Evolutionary conservation across 371 early-diverging fungal species (phyloP).

Genomic region (Apophysomyces variabilis): DNA sequence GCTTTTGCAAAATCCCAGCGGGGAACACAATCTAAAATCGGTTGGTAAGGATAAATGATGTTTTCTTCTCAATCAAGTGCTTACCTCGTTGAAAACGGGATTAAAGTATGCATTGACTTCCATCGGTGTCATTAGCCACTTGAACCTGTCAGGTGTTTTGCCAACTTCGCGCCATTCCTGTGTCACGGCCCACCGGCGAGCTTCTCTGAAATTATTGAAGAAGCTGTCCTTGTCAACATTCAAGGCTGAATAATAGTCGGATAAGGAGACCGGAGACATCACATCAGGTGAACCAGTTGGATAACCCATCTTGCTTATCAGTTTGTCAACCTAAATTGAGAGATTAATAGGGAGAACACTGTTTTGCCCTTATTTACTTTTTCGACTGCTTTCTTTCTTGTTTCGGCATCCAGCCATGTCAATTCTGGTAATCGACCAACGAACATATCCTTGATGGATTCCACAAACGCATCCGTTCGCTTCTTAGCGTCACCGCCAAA

Average conservation of each 20-base stretch:
- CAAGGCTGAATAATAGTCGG: conserved; percentile 45
- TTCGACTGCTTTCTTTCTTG: conserved; percentile 46
- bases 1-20: conserved; percentile 61
- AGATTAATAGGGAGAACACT: background rate
- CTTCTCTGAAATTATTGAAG: conserved; percentile 49
- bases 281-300: conserved; percentile 53
- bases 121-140: conserved; percentile 63
- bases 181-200: conserved; percentile 23
- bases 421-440: conserved; percentile 39
- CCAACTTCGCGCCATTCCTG: conserved; percentile 34
- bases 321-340: conserved; percentile 22
- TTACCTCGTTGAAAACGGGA: conserved; percentile 48
- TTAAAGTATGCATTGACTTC: conserved; percentile 69
- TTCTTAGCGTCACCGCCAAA: conserved; percentile 48
- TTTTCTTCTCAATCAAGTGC: background rate
- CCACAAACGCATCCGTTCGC: conserved; percentile 37
- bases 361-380: conserved; percentile 37
- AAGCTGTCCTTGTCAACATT: conserved; percentile 32
- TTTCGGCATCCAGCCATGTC: conserved; percentile 60
- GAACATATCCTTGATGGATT: conserved; percentile 34
- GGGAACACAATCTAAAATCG: conserved; percentile 55
- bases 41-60: background rate
- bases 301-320: conserved; percentile 55
- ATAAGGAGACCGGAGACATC: conserved; percentile 45
- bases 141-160: conserved; percentile 48